Evolutionary conservation across 306 rosid genomes (phyloP).

Genomic region (Canavalia gladiata): DNA sequence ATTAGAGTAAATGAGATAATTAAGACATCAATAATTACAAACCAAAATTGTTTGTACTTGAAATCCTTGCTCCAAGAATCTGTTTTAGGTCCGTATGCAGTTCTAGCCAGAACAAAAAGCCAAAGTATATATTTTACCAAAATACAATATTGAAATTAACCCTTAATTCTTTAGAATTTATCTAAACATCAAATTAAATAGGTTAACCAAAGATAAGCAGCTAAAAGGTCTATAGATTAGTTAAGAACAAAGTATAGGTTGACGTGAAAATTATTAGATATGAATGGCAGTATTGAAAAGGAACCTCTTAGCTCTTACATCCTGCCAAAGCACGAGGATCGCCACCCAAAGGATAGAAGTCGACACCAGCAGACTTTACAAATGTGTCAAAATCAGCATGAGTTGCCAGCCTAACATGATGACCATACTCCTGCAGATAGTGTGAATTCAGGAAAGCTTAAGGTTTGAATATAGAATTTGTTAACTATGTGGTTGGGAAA

Average conservation of each 20-base stretch:
- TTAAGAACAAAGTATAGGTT: slow-evolving; percentile 27
- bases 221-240: neutral
- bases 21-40: neutral
- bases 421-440: slow-evolving; percentile 81
- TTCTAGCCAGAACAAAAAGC: neutral
- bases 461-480: slow-evolving; percentile 24
- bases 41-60: neutral
- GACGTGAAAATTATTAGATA: neutral
- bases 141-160: neutral
- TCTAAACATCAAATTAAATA: slow-evolving; percentile 15
- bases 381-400: slow-evolving; percentile 77
- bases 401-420: slow-evolving; percentile 86
- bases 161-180: neutral
- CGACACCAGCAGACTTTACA: slow-evolving; percentile 81
- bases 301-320: slow-evolving; percentile 68
- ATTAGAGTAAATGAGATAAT: neutral
- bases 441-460: neutral
- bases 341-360: slow-evolving; percentile 88
- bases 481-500: slow-evolving; percentile 5
- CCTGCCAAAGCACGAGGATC: slow-evolving; percentile 90
- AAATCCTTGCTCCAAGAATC: slow-evolving; percentile 3
- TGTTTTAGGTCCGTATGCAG: slow-evolving; percentile 31
- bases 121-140: neutral
- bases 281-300: slow-evolving; percentile 26
- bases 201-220: neutral